Evolutionary conservation across 441 rosid genomes (phyloP).

Genomic region (Euphorbia celastroides): DNA sequence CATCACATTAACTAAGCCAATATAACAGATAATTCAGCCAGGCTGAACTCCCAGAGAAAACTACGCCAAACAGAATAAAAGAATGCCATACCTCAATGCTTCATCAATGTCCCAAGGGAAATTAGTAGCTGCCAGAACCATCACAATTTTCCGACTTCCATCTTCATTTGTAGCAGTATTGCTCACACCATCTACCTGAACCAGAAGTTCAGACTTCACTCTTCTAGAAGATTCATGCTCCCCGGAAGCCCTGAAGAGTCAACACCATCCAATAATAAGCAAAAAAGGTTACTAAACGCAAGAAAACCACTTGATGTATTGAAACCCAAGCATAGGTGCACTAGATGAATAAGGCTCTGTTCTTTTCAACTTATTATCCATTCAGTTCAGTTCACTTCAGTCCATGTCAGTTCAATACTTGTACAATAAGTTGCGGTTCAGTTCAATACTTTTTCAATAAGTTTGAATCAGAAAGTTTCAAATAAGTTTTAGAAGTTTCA

Average conservation of each 20-base stretch:
- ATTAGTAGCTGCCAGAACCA: conserved; percentile 99
- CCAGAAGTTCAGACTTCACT: conserved; percentile 98
- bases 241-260: conserved; percentile 74
- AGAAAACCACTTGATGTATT: conserved; percentile 1
- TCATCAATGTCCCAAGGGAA: conserved; percentile 99
- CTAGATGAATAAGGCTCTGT: no score
- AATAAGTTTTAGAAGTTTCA: no score
- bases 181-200: conserved; percentile 99
- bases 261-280: not conserved
- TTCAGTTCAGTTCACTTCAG: no score
- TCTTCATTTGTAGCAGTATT: conserved; percentile 80
- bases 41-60: conserved; percentile 1
- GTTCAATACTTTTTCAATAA: no score
- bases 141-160: conserved; percentile 91
- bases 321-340: not conserved
- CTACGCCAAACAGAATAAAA: conserved; percentile 3
- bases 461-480: no score
- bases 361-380: no score
- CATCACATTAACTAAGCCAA: conserved; percentile 11
- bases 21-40: not conserved
- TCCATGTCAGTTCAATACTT: no score
- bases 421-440: no score
- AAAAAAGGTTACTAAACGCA: not conserved
- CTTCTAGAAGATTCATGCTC: conserved; percentile 99
- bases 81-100: conserved; percentile 68